These are phyloP conservation scores for Phanerodontia chrysosporium DNA, from an alignment of 768 basidiomycete species.

Conservation along the genomic window DNA sequence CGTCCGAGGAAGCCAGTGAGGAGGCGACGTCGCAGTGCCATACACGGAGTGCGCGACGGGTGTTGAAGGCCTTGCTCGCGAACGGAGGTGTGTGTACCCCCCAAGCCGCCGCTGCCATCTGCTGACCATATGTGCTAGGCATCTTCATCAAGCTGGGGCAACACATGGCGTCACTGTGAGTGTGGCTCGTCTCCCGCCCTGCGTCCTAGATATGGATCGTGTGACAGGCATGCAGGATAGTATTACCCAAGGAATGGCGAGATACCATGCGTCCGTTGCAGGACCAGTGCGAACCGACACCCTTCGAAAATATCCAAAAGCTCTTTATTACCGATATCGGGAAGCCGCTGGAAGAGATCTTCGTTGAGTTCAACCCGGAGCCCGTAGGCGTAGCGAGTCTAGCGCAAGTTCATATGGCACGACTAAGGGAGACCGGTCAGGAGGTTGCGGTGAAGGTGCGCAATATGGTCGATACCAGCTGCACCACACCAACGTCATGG, in stretches of 20 bases:
- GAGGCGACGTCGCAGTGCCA: slow-evolving; percentile 77
- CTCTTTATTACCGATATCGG: slow-evolving; percentile 83
- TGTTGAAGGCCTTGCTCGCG: slow-evolving; percentile 77
- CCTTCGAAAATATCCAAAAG: slow-evolving; percentile 67
- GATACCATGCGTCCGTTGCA: slow-evolving; percentile 61
- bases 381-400: slow-evolving; percentile 96
- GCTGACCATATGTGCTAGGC: slow-evolving; percentile 34
- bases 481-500: background rate
- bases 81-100: slow-evolving; percentile 67
- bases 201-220: slow-evolving; percentile 19
- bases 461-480: slow-evolving; percentile 13
- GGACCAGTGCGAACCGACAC: slow-evolving; percentile 90
- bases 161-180: slow-evolving; percentile 69
- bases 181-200: slow-evolving; percentile 7
- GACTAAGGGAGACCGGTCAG: slow-evolving; percentile 63
- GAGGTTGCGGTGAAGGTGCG: slow-evolving; percentile 89
- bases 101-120: background rate
- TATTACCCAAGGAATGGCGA: slow-evolving; percentile 66
- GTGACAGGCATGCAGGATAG: slow-evolving; percentile 30
- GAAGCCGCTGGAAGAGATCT: slow-evolving; percentile 62
- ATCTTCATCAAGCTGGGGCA: slow-evolving; percentile 91
- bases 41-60: slow-evolving; percentile 70
- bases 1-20: slow-evolving; percentile 43
- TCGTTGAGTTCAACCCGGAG: slow-evolving; percentile 77
- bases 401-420: slow-evolving; percentile 91